These are phyloP conservation scores for Asterophora lycoperdoides DNA, from an alignment of 768 basidiomycete species.

Conservation along the genomic window DNA sequence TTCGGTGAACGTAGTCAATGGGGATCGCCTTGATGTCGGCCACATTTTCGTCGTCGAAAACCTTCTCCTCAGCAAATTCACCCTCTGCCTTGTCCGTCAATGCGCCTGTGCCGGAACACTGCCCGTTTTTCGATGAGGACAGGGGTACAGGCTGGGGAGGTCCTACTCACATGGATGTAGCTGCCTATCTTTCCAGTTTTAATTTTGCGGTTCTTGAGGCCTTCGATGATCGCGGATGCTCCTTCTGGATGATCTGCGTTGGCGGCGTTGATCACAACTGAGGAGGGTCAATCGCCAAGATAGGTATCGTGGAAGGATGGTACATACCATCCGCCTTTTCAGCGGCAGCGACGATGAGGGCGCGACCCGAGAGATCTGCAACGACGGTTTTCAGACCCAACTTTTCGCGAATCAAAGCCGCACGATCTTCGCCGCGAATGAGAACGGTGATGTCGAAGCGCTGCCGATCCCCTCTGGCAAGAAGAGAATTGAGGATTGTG, in stretches of 20 bases:
- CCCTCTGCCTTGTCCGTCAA: constrained; percentile 12
- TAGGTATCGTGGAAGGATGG: not conserved
- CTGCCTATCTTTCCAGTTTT: constrained; percentile 11
- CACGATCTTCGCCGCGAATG: constrained; percentile 15
- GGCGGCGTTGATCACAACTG: constrained; percentile 13
- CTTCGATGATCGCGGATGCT: constrained; percentile 11
- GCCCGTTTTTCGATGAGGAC: not conserved
- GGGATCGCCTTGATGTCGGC: constrained; percentile 16
- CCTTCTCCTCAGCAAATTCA: constrained; percentile 10
- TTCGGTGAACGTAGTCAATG: constrained; percentile 12
- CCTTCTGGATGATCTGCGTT: constrained; percentile 16
- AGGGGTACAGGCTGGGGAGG: not conserved
- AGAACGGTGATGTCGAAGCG: constrained; percentile 14
- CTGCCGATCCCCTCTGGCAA: constrained; percentile 7
- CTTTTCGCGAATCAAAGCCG: constrained; percentile 9
- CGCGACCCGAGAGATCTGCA: constrained; percentile 9
- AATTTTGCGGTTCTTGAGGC: constrained; percentile 12
- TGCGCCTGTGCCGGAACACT: constrained; percentile 14
- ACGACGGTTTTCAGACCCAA: constrained; percentile 14
- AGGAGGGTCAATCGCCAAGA: not conserved
- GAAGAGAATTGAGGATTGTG: constrained; percentile 11
- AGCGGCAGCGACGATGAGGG: constrained; percentile 9
- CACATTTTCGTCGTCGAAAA: constrained; percentile 16
- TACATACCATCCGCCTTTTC: constrained; percentile 14
- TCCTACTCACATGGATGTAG: constrained; percentile 10